These are phyloP conservation scores for Macaranga tanarius DNA, from an alignment of 441 rosid species.

Conservation along the genomic window DNA sequence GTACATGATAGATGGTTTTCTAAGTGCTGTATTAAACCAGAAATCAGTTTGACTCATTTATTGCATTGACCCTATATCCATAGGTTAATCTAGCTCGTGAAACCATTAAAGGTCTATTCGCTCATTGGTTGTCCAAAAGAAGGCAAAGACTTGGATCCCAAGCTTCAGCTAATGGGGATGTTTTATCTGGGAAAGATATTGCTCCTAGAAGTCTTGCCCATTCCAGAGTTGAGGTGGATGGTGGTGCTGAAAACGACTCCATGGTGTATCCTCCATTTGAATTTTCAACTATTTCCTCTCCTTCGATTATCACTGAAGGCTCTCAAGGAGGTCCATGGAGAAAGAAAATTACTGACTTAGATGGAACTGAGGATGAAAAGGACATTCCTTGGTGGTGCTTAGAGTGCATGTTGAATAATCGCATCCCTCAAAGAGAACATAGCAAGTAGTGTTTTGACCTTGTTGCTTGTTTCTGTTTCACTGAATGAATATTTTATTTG, in stretches of 20 bases:
- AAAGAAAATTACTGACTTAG: slow-evolving; percentile 85
- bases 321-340: slow-evolving; percentile 99
- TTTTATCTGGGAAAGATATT: slow-evolving; percentile 57
- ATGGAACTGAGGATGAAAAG: slow-evolving; percentile 96
- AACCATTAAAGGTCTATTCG: slow-evolving; percentile 90
- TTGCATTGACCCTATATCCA: slow-evolving; percentile 27
- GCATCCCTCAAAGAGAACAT: slow-evolving; percentile 91
- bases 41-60: background rate
- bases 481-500: slow-evolving; percentile 5
- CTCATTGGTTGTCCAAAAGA: slow-evolving; percentile 85
- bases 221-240: slow-evolving; percentile 73
- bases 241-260: slow-evolving; percentile 67
- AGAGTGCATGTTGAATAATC: slow-evolving; percentile 90
- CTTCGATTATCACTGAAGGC: slow-evolving; percentile 94
- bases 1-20: background rate
- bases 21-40: background rate
- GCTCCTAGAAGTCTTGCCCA: slow-evolving; percentile 50
- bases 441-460: slow-evolving; percentile 60
- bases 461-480: slow-evolving; percentile 8
- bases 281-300: slow-evolving; percentile 73
- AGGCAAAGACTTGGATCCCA: slow-evolving; percentile 68
- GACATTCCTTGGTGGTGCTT: slow-evolving; percentile 97
- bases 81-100: slow-evolving; percentile 98
- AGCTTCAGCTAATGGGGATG: slow-evolving; percentile 68
- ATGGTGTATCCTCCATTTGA: slow-evolving; percentile 86